These are phyloP conservation scores for Taxawa tesnikishii DNA, from an alignment of 2,329 filamentous ascomycete species.

Conservation along the genomic window DNA sequence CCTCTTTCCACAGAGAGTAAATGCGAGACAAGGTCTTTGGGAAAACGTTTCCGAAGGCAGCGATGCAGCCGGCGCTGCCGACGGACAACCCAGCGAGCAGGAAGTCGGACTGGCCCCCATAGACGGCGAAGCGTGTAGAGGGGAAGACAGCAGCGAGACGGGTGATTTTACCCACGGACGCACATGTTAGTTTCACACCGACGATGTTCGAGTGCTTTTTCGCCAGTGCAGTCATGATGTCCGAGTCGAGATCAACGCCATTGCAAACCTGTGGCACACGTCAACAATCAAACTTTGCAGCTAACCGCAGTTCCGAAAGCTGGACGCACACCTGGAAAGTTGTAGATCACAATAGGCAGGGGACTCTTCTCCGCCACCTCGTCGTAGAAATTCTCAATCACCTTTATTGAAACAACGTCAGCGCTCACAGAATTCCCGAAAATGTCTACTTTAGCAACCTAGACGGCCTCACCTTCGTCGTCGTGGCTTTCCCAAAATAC, in stretches of 20 bases:
- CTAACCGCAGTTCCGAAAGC: too few species aligned
- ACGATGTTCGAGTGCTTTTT: conserved; percentile 43
- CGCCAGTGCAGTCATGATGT: conserved; percentile 44
- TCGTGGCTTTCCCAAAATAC: conserved; percentile 33
- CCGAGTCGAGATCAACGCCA: conserved; percentile 56
- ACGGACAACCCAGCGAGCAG: conserved; percentile 37
- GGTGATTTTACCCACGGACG: conserved; percentile 48
- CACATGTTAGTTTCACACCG: conserved; percentile 55
- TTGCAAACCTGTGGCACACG: conserved; percentile 56
- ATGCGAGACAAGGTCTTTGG: conserved; percentile 44
- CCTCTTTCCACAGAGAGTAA: conserved; percentile 48
- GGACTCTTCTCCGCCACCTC: conserved; percentile 45
- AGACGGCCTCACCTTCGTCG: too few species aligned
- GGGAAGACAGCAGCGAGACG: conserved; percentile 41
- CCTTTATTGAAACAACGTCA: too few species aligned
- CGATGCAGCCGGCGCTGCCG: conserved; percentile 38
- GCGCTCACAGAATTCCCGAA: too few species aligned
- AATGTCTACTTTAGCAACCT: too few species aligned
- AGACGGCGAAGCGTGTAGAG: conserved; percentile 47
- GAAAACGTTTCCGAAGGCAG: conserved; percentile 42
- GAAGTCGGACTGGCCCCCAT: conserved; percentile 58
- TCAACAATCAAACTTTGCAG: too few species aligned
- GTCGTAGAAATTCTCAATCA: conserved; percentile 29
- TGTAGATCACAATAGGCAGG: conserved; percentile 57
- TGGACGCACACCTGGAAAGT: conserved; percentile 56